A percentile compares a stretch with the other conserved stretches of the same genome.
Evolutionary conservation across 192 early-diverging fungal species (phyloP).

Genomic region (Podila epigama): DNA sequence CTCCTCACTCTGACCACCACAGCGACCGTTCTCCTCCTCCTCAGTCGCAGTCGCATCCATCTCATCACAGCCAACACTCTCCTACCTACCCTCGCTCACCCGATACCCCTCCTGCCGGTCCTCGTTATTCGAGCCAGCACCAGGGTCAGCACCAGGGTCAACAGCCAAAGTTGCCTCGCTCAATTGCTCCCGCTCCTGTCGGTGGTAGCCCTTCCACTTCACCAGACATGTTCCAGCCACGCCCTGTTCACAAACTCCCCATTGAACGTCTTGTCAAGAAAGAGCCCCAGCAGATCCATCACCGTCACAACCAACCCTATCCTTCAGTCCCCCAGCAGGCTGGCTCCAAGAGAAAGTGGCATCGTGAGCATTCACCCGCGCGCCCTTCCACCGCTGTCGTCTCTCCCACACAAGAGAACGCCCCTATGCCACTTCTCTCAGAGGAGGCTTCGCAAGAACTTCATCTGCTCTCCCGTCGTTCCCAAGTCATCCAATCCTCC

Average conservation of each 20-base stretch:
- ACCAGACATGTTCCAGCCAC: constrained; percentile 12
- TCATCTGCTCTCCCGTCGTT: constrained; percentile 39
- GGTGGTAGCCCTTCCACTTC: constrained; percentile 3
- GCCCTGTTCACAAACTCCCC: constrained; percentile 10
- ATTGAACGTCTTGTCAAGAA: constrained; percentile 37
- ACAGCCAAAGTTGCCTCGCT: constrained; percentile 41
- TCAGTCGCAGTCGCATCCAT: constrained; percentile 8
- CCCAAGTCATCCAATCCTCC: neutral
- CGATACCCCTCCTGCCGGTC: constrained; percentile 9
- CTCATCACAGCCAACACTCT: constrained; percentile 8
- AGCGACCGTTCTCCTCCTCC: constrained; percentile 21
- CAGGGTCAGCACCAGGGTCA: constrained; percentile 11
- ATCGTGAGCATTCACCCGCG: constrained; percentile 34
- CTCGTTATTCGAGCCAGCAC: constrained; percentile 5
- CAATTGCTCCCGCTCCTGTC: constrained; percentile 41
- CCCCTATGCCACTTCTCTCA: constrained; percentile 6
- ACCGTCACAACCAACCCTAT: constrained; percentile 1
- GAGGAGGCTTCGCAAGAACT: constrained; percentile 41
- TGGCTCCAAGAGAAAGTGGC: constrained; percentile 41
- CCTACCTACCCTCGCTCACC: constrained; percentile 17
- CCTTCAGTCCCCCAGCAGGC: neutral
- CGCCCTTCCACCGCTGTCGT: neutral
- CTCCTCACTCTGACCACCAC: constrained; percentile 6
- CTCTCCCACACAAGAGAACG: constrained; percentile 14
- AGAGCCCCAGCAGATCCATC: constrained; percentile 26